A percentile compares a stretch with the other conserved stretches of the same genome.
Evolutionary conservation across 192 early-diverging fungal genomes (phyloP).

Genomic region (Rhizophlyctis rosea): DNA sequence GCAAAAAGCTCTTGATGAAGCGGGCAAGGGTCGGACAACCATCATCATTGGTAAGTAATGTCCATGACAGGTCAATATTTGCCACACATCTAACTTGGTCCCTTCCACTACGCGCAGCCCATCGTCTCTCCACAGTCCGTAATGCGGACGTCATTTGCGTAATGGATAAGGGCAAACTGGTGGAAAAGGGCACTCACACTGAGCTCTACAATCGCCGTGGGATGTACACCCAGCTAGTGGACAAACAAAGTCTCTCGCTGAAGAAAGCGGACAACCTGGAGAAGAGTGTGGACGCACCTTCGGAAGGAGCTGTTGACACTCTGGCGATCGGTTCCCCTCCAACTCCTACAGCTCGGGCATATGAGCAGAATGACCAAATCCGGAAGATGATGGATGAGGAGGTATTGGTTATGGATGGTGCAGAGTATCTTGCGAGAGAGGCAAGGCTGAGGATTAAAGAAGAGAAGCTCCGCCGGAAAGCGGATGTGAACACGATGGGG

Average conservation of each 20-base stretch:
- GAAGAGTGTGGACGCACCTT: no score
- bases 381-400: no score
- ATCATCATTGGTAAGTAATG: slow-evolving; percentile 45
- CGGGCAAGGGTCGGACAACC: slow-evolving; percentile 59
- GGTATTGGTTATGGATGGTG: no score
- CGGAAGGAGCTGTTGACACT: no score
- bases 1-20: slow-evolving; percentile 55
- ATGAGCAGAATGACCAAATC: no score
- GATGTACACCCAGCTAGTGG: slow-evolving; percentile 46
- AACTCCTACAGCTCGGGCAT: no score
- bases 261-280: no score
- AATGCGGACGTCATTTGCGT: slow-evolving; percentile 62
- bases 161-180: slow-evolving; percentile 36
- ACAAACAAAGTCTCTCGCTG: slow-evolving; percentile 38
- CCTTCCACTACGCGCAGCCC: slow-evolving; percentile 52
- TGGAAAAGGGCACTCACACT: slow-evolving; percentile 57
- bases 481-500: background rate
- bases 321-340: no score
- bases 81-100: slow-evolving; percentile 16
- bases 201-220: slow-evolving; percentile 46
- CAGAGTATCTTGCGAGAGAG: slow-evolving; percentile 24
- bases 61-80: no score
- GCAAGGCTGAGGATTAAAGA: slow-evolving; percentile 25
- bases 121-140: slow-evolving; percentile 68
- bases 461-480: slow-evolving; percentile 9